Percentiles rank a stretch among this genome's conserved stretches.
phyloP scores from a whole-genome alignment of 2,329 filamentous ascomycete species.

The Neoscytalidium dimidiatum region DNA sequence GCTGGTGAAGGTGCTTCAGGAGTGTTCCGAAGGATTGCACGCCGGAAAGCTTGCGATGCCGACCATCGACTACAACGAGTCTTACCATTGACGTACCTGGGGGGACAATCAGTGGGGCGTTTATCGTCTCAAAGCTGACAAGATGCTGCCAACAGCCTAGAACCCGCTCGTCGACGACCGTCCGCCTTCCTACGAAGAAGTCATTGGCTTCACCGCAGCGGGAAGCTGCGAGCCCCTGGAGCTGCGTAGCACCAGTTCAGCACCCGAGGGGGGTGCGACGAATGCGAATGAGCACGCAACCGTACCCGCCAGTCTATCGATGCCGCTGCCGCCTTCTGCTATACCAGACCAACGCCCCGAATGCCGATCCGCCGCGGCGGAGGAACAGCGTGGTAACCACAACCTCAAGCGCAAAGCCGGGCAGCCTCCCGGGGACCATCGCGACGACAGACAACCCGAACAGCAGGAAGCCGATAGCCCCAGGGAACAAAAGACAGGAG shows the following conservation, averaged over 20 bases:
- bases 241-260: background rate
- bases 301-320: too few relatives aligned
- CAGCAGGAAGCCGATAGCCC: background rate
- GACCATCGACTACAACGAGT: background rate
- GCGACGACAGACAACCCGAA: background rate
- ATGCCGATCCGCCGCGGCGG: background rate
- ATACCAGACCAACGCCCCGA: background rate
- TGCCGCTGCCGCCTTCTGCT: background rate
- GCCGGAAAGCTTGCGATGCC: background rate
- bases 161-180: background rate
- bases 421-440: background rate
- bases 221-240: background rate
- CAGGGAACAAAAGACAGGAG: background rate
- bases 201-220: background rate
- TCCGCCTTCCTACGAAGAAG: conserved; percentile 1
- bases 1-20: background rate
- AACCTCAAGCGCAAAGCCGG: background rate
- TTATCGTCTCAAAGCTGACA: background rate
- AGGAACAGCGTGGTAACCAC: background rate
- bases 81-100: background rate
- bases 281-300: background rate
- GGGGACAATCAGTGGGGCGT: background rate
- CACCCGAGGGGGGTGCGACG: too few relatives aligned
- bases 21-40: background rate
- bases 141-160: background rate